phyloP scores from a whole-genome alignment of 768 basidiomycete species.

The Boletellus emodensis region DNA sequence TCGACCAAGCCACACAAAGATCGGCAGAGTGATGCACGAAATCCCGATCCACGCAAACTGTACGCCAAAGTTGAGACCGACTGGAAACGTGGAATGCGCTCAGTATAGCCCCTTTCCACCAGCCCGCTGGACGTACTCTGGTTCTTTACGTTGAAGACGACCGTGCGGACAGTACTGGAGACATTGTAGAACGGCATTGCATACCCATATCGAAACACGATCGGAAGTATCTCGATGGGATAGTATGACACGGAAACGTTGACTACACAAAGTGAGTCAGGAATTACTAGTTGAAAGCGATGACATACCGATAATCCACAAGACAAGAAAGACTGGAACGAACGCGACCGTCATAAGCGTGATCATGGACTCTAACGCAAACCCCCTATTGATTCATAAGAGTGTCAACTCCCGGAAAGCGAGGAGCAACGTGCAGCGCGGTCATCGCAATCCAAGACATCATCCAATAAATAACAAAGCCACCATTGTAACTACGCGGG shows the following conservation, averaged over 20 bases:
- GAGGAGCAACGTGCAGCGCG: slow-evolving; percentile 40
- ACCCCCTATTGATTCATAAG: slow-evolving; percentile 41
- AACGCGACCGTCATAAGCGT: slow-evolving; percentile 51
- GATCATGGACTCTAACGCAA: slow-evolving; percentile 57
- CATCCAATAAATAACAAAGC: slow-evolving; percentile 69
- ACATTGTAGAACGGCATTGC: slow-evolving; percentile 73
- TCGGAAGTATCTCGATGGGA: slow-evolving; percentile 57
- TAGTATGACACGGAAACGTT: slow-evolving; percentile 56
- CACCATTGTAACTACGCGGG: slow-evolving; percentile 41
- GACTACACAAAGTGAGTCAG: slow-evolving; percentile 27
- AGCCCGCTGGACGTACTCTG: slow-evolving; percentile 39
- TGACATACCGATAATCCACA: slow-evolving; percentile 57
- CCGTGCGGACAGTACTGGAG: slow-evolving; percentile 52
- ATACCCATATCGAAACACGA: slow-evolving; percentile 62
- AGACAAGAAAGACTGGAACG: slow-evolving; percentile 57
- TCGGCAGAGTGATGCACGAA: slow-evolving; percentile 49
- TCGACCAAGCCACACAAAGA: slow-evolving; percentile 45
- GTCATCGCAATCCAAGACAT: slow-evolving; percentile 56
- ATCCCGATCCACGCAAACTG: slow-evolving; percentile 53
- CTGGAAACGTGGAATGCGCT: slow-evolving; percentile 28
- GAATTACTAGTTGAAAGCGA: not conserved
- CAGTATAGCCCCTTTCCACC: not conserved
- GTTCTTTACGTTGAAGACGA: slow-evolving; percentile 66
- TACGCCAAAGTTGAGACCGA: slow-evolving; percentile 60
- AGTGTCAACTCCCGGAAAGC: not conserved